Percentiles rank a stretch among this genome's conserved stretches.
Conservation (phyloP, 257 asterid genomes). For the Ligustrum vulgare region DNA sequence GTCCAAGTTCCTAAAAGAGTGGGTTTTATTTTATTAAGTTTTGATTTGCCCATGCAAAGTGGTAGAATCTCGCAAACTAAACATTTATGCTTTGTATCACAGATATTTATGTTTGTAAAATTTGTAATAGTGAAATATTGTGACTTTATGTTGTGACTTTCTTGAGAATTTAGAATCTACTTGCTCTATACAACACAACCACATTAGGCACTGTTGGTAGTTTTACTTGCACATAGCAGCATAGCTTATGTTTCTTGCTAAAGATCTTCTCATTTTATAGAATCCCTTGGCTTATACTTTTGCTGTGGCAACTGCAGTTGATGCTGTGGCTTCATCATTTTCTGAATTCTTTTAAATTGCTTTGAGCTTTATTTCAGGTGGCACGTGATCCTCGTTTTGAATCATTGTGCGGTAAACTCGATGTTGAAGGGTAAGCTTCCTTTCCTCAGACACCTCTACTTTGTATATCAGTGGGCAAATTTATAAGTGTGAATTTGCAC, state of each 20-base stretch:
- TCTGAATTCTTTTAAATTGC: constrained; percentile 13
- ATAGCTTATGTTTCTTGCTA: not conserved
- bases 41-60: not conserved
- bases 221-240: not conserved
- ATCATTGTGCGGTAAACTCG: constrained; percentile 64
- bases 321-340: constrained; percentile 5
- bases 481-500: not conserved
- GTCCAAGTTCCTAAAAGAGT: constrained; percentile 85
- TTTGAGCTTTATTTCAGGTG: constrained; percentile 43
- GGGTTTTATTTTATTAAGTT: not conserved
- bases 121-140: not conserved
- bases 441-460: constrained; percentile 13
- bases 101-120: not conserved
- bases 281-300: not conserved
- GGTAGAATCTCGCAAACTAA: not conserved
- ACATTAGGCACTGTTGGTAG: not conserved
- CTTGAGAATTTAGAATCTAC: not conserved
- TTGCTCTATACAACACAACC: not conserved
- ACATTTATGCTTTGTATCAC: not conserved
- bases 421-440: constrained; percentile 64
- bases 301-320: not conserved
- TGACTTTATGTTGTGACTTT: not conserved
- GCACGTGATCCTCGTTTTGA: constrained; percentile 96
- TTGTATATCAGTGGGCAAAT: not conserved
- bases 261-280: not conserved